Conservation (phyloP, 1,139 yeast genomes). For the Komagataea norvegica region DNA sequence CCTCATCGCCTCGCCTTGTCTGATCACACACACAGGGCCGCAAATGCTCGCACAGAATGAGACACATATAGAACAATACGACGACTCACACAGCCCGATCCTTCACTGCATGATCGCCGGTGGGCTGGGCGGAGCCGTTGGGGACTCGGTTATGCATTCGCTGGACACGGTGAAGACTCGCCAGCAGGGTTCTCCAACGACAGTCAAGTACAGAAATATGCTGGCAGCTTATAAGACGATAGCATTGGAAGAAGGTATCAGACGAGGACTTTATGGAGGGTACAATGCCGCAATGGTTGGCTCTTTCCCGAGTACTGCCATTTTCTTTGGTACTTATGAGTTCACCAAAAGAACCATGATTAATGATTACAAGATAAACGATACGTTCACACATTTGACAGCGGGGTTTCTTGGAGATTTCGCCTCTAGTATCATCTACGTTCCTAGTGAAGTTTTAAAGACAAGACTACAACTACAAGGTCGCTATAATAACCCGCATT, state of each 20-base stretch:
- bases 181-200: slow-evolving; percentile 85
- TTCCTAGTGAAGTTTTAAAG: slow-evolving; percentile 95
- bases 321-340: slow-evolving; percentile 90
- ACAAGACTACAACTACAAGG: slow-evolving; percentile 94
- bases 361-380: slow-evolving; percentile 61
- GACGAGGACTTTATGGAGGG: slow-evolving; percentile 86
- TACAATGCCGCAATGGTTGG: slow-evolving; percentile 90
- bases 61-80: slow-evolving; percentile 16
- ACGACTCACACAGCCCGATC: slow-evolving; percentile 36
- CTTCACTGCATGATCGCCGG: slow-evolving; percentile 77
- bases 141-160: slow-evolving; percentile 92
- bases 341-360: slow-evolving; percentile 67
- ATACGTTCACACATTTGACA: slow-evolving; percentile 70
- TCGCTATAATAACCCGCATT: slow-evolving; percentile 69
- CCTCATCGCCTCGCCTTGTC: too few species aligned
- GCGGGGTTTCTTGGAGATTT: slow-evolving; percentile 93
- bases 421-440: slow-evolving; percentile 86
- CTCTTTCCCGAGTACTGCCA: slow-evolving; percentile 87
- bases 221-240: slow-evolving; percentile 72
- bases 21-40: background rate
- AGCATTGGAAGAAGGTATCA: slow-evolving; percentile 74
- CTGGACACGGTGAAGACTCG: slow-evolving; percentile 94
- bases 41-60: slow-evolving; percentile 10
- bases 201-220: slow-evolving; percentile 59
- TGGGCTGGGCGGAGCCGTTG: slow-evolving; percentile 90